Evolutionary conservation across 768 basidiomycete species (phyloP).

Genomic region (Mycena amicta): DNA sequence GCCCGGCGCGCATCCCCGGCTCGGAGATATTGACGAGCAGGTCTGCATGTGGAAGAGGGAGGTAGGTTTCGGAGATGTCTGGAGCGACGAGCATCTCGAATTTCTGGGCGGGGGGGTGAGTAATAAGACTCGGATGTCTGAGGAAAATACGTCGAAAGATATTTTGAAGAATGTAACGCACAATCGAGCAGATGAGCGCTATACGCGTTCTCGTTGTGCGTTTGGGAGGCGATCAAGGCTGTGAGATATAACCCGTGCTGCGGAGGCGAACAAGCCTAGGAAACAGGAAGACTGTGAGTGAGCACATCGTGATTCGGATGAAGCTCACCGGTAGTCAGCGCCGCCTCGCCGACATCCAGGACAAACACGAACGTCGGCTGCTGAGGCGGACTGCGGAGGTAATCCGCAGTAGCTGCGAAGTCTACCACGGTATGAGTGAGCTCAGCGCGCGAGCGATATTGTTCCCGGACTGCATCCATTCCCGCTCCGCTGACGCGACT

Average conservation of each 20-base stretch:
- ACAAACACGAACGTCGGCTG: slow-evolving; percentile 69
- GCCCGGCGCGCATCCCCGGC: slow-evolving; percentile 39
- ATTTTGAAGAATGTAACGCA: slow-evolving; percentile 65
- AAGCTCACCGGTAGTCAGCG: slow-evolving; percentile 51
- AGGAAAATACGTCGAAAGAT: slow-evolving; percentile 42
- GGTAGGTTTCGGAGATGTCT: slow-evolving; percentile 66
- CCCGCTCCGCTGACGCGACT: too few species aligned
- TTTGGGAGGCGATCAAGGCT: slow-evolving; percentile 67
- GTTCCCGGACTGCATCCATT: too few species aligned
- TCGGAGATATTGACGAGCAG: slow-evolving; percentile 65
- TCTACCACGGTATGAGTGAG: too few species aligned
- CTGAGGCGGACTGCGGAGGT: too few species aligned
- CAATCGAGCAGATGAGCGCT: slow-evolving; percentile 61
- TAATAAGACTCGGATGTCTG: background rate
- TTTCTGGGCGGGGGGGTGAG: background rate
- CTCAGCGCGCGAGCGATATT: too few species aligned
- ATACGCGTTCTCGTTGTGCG: slow-evolving; percentile 60
- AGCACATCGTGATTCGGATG: slow-evolving; percentile 23
- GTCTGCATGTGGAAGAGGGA: slow-evolving; percentile 58
- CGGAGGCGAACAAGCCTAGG: slow-evolving; percentile 65
- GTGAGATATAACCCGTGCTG: slow-evolving; percentile 65
- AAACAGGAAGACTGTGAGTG: background rate
- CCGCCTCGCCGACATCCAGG: slow-evolving; percentile 64
- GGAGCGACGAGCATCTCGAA: slow-evolving; percentile 67
- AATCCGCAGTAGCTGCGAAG: too few species aligned